These are phyloP conservation scores for Saccharomycopsis lassenensis DNA, from an alignment of 805 yeast genomes.

Conservation along the genomic window DNA sequence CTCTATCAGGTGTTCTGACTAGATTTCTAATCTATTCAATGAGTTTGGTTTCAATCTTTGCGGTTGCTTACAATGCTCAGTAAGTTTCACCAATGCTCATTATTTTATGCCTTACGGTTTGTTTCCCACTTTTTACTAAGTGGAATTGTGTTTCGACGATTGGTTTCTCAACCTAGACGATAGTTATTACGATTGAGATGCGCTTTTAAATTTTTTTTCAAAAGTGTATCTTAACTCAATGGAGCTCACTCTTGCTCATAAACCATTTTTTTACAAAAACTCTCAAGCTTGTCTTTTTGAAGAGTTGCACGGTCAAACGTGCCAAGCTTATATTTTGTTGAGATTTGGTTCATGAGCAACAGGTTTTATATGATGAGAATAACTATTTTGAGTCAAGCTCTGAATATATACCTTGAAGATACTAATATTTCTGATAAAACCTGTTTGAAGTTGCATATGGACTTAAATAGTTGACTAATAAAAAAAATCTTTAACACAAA, in stretches of 20 bases:
- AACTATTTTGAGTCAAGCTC: slow-evolving; percentile 20
- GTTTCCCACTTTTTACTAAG: too few species aligned
- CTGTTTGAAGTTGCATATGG: too few species aligned
- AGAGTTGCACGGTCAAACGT: slow-evolving; percentile 13
- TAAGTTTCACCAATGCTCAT: too few species aligned
- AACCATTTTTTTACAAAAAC: slow-evolving; percentile 6
- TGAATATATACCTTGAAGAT: slow-evolving; percentile 17
- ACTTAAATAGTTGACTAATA: too few species aligned
- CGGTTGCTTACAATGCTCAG: too few species aligned
- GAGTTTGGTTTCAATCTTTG: too few species aligned
- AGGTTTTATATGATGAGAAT: slow-evolving; percentile 18
- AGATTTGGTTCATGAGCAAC: background rate
- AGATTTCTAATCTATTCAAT: too few species aligned
- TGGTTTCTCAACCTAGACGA: slow-evolving; percentile 15
- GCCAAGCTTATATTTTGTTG: slow-evolving; percentile 9
- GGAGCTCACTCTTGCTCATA: slow-evolving; percentile 19
- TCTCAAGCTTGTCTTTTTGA: slow-evolving; percentile 7
- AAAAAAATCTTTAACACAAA: too few species aligned
- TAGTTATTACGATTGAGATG: slow-evolving; percentile 17
- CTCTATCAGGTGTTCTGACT: too few species aligned
- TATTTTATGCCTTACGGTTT: too few species aligned
- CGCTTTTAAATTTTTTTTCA: background rate
- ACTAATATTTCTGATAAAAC: slow-evolving; percentile 12
- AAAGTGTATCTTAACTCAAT: slow-evolving; percentile 18
- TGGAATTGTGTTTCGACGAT: slow-evolving; percentile 17